These are phyloP conservation scores for Coemansia sp. DNA, from an alignment of 192 early-diverging fungal species.

Conservation along the genomic window DNA sequence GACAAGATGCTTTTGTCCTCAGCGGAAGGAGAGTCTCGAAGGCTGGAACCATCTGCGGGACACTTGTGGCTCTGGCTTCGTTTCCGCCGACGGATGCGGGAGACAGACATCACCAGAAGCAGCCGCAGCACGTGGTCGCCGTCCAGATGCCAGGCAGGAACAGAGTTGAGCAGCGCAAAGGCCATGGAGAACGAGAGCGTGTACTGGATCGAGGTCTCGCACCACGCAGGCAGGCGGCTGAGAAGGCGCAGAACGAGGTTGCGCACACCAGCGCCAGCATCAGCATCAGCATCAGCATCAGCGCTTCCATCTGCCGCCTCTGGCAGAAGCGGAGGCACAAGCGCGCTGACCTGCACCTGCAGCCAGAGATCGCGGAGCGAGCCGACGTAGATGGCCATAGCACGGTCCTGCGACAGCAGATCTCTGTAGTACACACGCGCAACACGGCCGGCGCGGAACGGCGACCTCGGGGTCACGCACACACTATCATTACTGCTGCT, in stretches of 20 bases:
- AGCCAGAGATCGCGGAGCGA: slow-evolving; percentile 31
- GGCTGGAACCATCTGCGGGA: too few relatives aligned
- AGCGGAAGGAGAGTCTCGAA: neutral
- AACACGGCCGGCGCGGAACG: slow-evolving; percentile 28
- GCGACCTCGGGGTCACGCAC: slow-evolving; percentile 43
- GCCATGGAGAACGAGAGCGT: slow-evolving; percentile 42
- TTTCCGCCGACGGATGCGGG: neutral
- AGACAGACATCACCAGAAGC: neutral
- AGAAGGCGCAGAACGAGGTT: slow-evolving; percentile 23
- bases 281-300: too few relatives aligned
- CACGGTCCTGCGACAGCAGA: neutral
- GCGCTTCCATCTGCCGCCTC: too few relatives aligned
- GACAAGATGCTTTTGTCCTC: neutral
- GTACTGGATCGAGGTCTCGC: slow-evolving; percentile 38
- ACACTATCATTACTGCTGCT: too few relatives aligned
- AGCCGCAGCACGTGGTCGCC: slow-evolving; percentile 33
- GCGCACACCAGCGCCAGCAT: too few relatives aligned
- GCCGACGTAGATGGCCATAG: slow-evolving; percentile 31
- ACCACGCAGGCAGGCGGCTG: slow-evolving; percentile 13
- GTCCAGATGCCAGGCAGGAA: slow-evolving; percentile 41
- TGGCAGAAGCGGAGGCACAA: neutral
- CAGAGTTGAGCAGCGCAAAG: slow-evolving; percentile 39
- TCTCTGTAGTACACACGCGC: slow-evolving; percentile 24
- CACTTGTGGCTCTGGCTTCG: too few relatives aligned
- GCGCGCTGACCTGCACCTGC: slow-evolving; percentile 41